Base-by-base conservation (phyloP, 2,329 filamentous ascomycete species). In the Diaporthe ampelina region DNA sequence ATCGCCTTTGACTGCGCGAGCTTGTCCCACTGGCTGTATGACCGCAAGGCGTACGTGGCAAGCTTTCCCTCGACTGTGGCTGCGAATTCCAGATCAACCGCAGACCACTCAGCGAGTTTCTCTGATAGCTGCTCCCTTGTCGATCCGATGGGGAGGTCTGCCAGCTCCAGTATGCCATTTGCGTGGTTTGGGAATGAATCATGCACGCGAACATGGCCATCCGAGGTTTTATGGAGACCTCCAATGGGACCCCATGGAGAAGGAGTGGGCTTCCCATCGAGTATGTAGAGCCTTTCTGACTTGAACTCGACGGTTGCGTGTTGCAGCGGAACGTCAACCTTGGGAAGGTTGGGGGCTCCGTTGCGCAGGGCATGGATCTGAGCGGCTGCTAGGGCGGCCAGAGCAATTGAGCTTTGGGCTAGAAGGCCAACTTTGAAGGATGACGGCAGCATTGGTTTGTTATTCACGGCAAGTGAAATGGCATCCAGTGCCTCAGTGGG, bases 241-340 rank as follows among this genome's bases (percentile, higher is more conserved):
- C 40, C 59, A 5, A 65, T 65, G 4, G 59, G 19, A 4, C 43
- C 59, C 59, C 59, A 65, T 11, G 59, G 43, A 9, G 59, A 65
- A 1, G 59, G 26, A 3, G 43, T n/a, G 15, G 26, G 26, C 11
- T 50, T 48, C 0, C 59, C 59, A 4, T 65, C 59, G 10, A 65
- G 43, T 19, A 24, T 15, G 11, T 65, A 65, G 0, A 65, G 19
- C 11, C 59, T 65, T 4, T 65, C 59, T n/a, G 43, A 65, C 11
- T 65, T 65, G 43, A 65, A 65, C 5, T 65, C 59, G 19, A 65
- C 26, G 0, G 59, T 29, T 8, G 59, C 59, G 13, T 65, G 59
- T 29, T 65, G 26, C 43, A 65, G 19, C 1, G 40, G 19, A 3
- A 48, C 21, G 7, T 67, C 29, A 2, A 67, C 43, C 43, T 37